Conservation (phyloP, 129 eudicot species). For the Helianthus tuberosus region DNA sequence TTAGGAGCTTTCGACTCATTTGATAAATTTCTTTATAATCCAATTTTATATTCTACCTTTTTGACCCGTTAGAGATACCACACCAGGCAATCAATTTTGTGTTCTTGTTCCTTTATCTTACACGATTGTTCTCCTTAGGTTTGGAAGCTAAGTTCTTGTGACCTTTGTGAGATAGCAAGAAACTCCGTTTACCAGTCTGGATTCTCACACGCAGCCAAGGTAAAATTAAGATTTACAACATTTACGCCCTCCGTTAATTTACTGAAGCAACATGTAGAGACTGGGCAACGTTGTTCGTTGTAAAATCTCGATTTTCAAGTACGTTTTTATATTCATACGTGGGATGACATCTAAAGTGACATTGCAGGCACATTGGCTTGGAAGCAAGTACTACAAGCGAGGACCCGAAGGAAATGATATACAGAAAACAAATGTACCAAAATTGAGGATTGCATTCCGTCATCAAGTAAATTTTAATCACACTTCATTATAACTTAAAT, state of each 20-base stretch:
- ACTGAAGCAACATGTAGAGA: background rate
- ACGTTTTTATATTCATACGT: background rate
- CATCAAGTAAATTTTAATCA: conserved; percentile 58
- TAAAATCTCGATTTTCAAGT: background rate
- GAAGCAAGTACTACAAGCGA: conserved; percentile 61
- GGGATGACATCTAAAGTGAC: background rate
- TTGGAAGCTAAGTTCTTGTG: conserved; percentile 98
- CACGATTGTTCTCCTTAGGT: conserved; percentile 46
- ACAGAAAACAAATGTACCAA: conserved; percentile 90
- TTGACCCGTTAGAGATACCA: too few relatives aligned
- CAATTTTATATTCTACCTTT: too few relatives aligned
- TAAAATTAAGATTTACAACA: conserved; percentile 9
- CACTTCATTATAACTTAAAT: background rate
- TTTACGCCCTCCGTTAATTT: background rate
- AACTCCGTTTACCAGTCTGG: conserved; percentile 97
- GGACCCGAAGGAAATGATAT: conserved; percentile 93
- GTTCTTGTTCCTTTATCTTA: conserved; percentile 5
- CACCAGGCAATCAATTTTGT: conserved; percentile 1
- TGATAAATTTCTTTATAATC: too few relatives aligned
- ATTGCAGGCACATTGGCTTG: conserved; percentile 85
- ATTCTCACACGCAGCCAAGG: conserved; percentile 91
- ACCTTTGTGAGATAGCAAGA: conserved; percentile 94
- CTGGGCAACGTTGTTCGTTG: background rate
- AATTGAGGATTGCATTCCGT: conserved; percentile 72
- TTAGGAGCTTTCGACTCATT: too few relatives aligned